Evolutionary conservation across 192 early-diverging fungal species (phyloP).

Genomic region (Gamsiella multidivaricata): DNA sequence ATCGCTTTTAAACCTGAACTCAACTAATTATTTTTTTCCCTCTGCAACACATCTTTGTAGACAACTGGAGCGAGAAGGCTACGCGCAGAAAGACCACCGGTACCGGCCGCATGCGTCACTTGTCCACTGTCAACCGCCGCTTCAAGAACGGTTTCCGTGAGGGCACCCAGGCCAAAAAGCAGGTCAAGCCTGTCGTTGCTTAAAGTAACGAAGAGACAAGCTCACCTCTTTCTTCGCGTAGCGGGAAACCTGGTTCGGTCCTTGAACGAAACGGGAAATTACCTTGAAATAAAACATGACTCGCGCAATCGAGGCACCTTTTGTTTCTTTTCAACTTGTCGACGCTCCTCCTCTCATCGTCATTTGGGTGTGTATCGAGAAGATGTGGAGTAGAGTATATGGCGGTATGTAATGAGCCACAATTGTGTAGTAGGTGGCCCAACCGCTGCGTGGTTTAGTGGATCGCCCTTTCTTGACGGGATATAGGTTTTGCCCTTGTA

Average conservation of each 20-base stretch:
- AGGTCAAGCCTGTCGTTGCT: conserved; percentile 48
- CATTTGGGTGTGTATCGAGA: too few species aligned
- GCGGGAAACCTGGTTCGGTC: neutral
- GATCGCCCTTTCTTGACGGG: too few species aligned
- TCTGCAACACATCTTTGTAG: conserved; percentile 44
- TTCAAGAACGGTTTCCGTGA: conserved; percentile 98
- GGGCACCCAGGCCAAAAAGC: conserved; percentile 65
- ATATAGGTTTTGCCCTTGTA: too few species aligned
- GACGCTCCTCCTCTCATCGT: neutral
- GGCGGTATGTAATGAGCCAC: too few species aligned
- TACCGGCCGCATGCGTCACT: conserved; percentile 97
- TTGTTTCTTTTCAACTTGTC: neutral
- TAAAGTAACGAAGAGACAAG: conserved; percentile 33
- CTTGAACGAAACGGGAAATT: neutral
- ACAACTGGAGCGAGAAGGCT: conserved; percentile 97
- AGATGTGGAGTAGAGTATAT: too few species aligned
- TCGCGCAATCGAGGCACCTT: conserved; percentile 3
- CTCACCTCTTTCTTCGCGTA: too few species aligned
- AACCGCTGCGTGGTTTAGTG: too few species aligned
- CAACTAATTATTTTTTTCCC: conserved; percentile 4
- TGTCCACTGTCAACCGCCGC: conserved; percentile 91
- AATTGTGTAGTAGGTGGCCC: too few species aligned
- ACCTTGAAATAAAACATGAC: neutral
- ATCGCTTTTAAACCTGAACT: too few species aligned
- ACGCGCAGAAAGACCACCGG: conserved; percentile 99